Conservation (phyloP, 371 early-diverging fungal genomes). For the Dentiscutata heterogama region DNA sequence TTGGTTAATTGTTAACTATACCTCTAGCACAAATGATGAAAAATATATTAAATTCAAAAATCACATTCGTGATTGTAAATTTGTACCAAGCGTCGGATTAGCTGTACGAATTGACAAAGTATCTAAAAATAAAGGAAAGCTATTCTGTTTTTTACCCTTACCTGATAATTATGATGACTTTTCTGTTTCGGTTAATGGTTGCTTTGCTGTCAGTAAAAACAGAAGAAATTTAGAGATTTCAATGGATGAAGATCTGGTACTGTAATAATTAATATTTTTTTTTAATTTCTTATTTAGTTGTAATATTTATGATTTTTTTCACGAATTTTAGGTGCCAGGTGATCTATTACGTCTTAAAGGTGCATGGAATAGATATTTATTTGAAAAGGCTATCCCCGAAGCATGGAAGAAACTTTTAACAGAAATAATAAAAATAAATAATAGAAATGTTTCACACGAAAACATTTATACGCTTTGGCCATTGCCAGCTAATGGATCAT, state of each 20-base stretch:
- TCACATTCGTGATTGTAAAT: constrained; percentile 42
- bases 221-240: background rate
- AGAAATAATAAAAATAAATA: constrained; percentile 12
- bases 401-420: constrained; percentile 49
- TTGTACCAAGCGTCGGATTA: constrained; percentile 54
- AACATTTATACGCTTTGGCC: constrained; percentile 49
- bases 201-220: constrained; percentile 49
- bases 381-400: constrained; percentile 46
- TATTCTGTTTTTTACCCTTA: constrained; percentile 55
- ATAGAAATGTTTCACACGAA: background rate
- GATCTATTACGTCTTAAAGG: constrained; percentile 49
- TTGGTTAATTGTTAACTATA: constrained; percentile 49
- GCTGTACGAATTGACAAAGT: constrained; percentile 47
- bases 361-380: constrained; percentile 51
- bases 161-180: constrained; percentile 48
- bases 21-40: constrained; percentile 46
- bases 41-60: constrained; percentile 31
- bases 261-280: too few relatives aligned
- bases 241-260: background rate
- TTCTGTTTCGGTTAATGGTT: constrained; percentile 53
- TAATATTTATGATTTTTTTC: background rate
- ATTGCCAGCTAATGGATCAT: background rate
- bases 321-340: background rate
- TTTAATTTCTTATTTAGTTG: too few relatives aligned
- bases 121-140: constrained; percentile 31